Evolutionary conservation across 2,329 filamentous ascomycete genomes (phyloP).

Genomic region (Podosphaera aphanis): DNA sequence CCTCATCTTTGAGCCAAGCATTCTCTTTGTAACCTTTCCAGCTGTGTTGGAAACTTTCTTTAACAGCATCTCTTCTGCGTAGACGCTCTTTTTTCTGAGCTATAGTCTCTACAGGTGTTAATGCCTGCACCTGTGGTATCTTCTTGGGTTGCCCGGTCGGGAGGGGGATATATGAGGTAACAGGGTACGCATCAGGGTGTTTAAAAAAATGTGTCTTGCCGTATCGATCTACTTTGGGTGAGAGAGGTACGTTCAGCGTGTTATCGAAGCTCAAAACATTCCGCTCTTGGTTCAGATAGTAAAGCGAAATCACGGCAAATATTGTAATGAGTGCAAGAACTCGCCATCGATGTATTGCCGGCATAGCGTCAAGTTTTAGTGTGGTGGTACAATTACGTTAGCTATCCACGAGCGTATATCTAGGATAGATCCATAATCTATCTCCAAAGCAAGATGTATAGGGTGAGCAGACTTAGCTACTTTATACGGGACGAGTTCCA

Average conservation of each 20-base stretch:
- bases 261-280: constrained; percentile 9
- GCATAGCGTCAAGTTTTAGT: no score
- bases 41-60: constrained; percentile 19
- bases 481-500: no score
- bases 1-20: constrained; percentile 72
- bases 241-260: constrained; percentile 6
- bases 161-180: constrained; percentile 11
- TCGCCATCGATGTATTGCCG: constrained; percentile 10
- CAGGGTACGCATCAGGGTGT: constrained; percentile 12
- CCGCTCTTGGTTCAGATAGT: constrained; percentile 9
- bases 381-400: no score
- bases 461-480: no score
- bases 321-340: constrained; percentile 7
- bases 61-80: constrained; percentile 9
- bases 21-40: constrained; percentile 64
- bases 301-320: constrained; percentile 9
- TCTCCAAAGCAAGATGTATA: no score
- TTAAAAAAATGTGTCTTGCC: constrained; percentile 26
- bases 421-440: no score
- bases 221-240: constrained; percentile 19
- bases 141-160: constrained; percentile 10
- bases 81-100: constrained; percentile 9
- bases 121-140: constrained; percentile 12
- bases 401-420: no score
- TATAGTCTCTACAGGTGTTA: constrained; percentile 7